phyloP scores from a whole-genome alignment of 345 rosid genomes.

The Physaria fendleri region DNA sequence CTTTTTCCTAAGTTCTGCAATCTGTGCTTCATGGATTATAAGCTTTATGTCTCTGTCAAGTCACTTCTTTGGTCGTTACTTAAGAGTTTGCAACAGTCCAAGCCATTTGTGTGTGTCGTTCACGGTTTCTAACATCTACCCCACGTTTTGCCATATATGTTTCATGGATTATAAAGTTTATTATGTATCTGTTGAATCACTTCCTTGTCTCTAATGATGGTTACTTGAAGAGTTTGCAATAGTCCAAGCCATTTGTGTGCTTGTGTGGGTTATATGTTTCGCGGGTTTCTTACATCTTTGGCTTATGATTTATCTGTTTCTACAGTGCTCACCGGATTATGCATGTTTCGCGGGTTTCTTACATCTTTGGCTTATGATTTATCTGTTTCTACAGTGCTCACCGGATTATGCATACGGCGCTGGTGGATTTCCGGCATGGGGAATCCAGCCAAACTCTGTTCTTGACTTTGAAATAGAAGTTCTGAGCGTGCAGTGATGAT shows the following conservation, averaged over 20 bases:
- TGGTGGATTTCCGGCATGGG: constrained; percentile 77
- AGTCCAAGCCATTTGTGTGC: neutral
- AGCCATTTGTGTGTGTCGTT: too few relatives aligned
- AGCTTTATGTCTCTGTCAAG: neutral
- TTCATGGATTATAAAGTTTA: neutral
- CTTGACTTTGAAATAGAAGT: constrained; percentile 92
- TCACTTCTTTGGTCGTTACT: neutral
- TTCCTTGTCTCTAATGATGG: neutral
- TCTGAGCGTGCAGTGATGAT: constrained; percentile 42
- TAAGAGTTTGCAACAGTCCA: neutral
- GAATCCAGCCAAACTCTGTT: constrained; percentile 76
- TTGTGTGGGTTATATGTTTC: neutral
- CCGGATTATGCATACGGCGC: constrained; percentile 94
- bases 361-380: neutral
- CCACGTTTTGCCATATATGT: neutral
- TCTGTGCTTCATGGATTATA: neutral
- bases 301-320: constrained; percentile 1
- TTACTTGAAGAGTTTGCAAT: neutral
- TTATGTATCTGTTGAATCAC: neutral
- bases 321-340: constrained; percentile 90
- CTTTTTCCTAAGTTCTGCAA: neutral
- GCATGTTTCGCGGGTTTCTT: constrained; percentile 69
- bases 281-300: neutral
- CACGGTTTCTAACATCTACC: too few relatives aligned
- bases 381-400: constrained; percentile 58